phyloP scores from a whole-genome alignment of 108 stramenopile species.

The Skeletonema marinoi region DNA sequence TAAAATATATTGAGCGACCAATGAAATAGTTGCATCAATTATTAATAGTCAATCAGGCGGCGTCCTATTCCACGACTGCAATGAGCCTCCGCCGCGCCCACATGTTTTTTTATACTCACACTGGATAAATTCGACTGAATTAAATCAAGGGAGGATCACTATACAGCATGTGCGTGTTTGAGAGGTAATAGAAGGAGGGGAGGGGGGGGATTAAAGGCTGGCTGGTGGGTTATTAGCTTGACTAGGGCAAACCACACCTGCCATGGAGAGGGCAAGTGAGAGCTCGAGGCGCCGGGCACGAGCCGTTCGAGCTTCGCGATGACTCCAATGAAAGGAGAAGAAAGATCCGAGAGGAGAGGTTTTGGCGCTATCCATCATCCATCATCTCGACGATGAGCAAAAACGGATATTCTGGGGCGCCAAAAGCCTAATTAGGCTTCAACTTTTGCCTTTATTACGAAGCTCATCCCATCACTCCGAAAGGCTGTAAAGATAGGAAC shows the following conservation, averaged over 20 bases:
- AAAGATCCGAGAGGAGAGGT: not conserved
- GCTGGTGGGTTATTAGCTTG: not conserved
- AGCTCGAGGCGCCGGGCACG: no score
- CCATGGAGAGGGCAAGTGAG: not conserved
- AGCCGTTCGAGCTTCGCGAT: no score
- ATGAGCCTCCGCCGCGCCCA: not conserved
- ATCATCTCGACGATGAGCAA: no score
- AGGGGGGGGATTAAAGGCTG: not conserved
- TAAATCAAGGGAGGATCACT: not conserved
- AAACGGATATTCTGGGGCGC: no score
- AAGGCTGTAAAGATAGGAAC: no score
- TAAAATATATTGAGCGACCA: not conserved
- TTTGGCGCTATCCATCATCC: not conserved
- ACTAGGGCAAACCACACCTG: not conserved
- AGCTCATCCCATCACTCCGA: no score
- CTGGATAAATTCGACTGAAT: not conserved
- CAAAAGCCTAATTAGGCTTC: no score
- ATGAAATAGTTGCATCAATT: not conserved
- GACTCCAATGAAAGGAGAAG: not conserved
- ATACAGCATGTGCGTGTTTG: not conserved
- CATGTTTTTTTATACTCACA: not conserved
- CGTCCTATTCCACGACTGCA: not conserved
- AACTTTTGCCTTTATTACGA: no score
- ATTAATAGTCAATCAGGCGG: no score
- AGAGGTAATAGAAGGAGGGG: not conserved